Percentiles rank a stretch among this genome's conserved stretches.
Evolutionary conservation across 805 yeast genomes (phyloP).

Genomic region (Saccharomycopsis amapae): DNA sequence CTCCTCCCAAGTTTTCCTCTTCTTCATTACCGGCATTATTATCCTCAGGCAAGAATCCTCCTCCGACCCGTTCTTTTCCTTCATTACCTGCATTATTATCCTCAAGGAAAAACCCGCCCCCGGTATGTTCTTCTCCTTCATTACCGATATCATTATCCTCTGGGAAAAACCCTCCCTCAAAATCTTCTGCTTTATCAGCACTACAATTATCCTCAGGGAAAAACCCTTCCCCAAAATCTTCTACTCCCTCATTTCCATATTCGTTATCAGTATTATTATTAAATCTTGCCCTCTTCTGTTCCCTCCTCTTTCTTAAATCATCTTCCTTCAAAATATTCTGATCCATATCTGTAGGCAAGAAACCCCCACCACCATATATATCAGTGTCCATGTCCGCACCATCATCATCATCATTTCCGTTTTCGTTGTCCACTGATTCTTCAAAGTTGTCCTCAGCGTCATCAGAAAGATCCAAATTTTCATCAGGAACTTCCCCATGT

Average conservation of each 20-base stretch:
- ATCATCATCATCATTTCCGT: constrained; percentile 22
- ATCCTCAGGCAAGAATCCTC: constrained; percentile 25
- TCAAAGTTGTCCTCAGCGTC: constrained; percentile 22
- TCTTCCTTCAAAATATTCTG: constrained; percentile 10
- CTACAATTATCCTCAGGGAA: neutral
- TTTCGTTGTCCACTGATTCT: constrained; percentile 14
- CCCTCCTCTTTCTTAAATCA: constrained; percentile 1
- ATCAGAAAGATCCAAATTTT: constrained; percentile 5
- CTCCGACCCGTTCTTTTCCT: constrained; percentile 22
- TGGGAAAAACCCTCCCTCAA: neutral
- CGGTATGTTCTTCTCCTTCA: constrained; percentile 3
- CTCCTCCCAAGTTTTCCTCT: constrained; percentile 1
- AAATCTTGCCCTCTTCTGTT: neutral
- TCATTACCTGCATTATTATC: constrained; percentile 3
- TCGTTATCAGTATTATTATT: neutral
- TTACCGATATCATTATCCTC: neutral
- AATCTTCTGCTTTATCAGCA: neutral
- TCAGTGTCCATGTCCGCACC: constrained; percentile 4
- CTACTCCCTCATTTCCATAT: neutral
- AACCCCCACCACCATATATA: constrained; percentile 19
- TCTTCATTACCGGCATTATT: neutral
- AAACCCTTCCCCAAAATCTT: neutral
- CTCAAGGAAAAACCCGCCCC: constrained; percentile 6
- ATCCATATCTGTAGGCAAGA: constrained; percentile 18
- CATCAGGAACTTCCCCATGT: constrained; percentile 37